Evolutionary conservation across 345 rosid genomes (phyloP), one percentile per base, ranked within the genome.

Genomic region (Populus simonii): DNA sequence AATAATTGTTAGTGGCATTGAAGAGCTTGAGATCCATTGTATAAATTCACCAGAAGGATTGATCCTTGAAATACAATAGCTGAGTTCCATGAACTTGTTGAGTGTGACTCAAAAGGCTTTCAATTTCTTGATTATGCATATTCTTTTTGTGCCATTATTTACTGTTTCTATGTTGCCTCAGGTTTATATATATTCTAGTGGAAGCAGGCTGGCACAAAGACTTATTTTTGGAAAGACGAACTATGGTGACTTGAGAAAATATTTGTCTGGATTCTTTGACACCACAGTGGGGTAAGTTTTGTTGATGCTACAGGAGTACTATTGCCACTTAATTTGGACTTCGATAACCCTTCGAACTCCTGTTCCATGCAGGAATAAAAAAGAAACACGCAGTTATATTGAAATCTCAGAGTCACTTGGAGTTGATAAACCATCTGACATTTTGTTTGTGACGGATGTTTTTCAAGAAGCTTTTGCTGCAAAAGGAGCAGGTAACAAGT

Each of bases 181-280:
- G 99, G 93, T 93, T 36, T 95, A 93, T 85, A 93, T 95, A 82
- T 95, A 95, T 88, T 96, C 97, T 45, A 96, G 97, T 62, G 98
- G 99, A 61, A 93, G 99, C 86, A 87, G 99, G 80, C 86, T 96
- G 88, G 92, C 98, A 9, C 99, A 93, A 74, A 89, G 97, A 84
- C 97, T 92, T 63, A 55, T 96, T 75, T 93, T 96, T 77, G 97
- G 99, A 38, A 88, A 96, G 74, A 88, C 99, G 71, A 87, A 86
- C 71, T 81, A 83, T 80, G 99, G 99, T 13, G 95, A 96, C 87
- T 81, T 93, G 72, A 89, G 98, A 82, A 89, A 89, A 84, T 93
- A 89, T 84, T 78, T 93, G 57, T 89, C 94, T 35, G 93, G 98
- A 72, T 96, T 87, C 84, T 96, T 92, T 66, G 98, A 89, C 88